A percentile compares a stretch with the other conserved stretches of the same genome.
Conservation (phyloP, 2,329 filamentous ascomycete species). For the Teratosphaeria gauchensis region DNA sequence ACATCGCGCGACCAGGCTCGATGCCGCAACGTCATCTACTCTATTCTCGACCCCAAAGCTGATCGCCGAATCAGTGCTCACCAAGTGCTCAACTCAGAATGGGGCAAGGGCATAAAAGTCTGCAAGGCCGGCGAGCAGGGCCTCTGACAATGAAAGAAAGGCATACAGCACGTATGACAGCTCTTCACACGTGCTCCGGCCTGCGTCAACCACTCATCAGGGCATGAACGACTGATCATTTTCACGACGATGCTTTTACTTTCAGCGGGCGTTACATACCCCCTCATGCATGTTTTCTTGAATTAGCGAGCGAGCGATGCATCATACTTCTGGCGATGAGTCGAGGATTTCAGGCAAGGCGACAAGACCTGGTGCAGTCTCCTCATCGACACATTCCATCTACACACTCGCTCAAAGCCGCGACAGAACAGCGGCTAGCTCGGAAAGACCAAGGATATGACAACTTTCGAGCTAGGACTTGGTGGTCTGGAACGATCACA, state of each 20-base stretch:
- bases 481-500: background rate
- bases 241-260: background rate
- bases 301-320: background rate
- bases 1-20: constrained; percentile 55
- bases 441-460: background rate
- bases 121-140: constrained; percentile 96
- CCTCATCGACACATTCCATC: background rate
- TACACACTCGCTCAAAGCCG: background rate
- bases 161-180: background rate
- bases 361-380: background rate
- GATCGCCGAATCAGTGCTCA: constrained; percentile 86
- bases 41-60: constrained; percentile 91
- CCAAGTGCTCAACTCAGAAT: constrained; percentile 95
- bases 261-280: background rate
- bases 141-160: constrained; percentile 42
- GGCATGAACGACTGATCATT: background rate
- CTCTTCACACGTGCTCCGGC: background rate
- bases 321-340: background rate
- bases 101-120: constrained; percentile 94
- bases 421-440: background rate
- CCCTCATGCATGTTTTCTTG: background rate
- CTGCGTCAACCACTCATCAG: background rate
- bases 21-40: constrained; percentile 98
- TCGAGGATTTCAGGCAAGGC: background rate
- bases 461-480: background rate